phyloP scores from a whole-genome alignment of 2,329 filamentous ascomycete species.

The Zymoseptoria crescenta region DNA sequence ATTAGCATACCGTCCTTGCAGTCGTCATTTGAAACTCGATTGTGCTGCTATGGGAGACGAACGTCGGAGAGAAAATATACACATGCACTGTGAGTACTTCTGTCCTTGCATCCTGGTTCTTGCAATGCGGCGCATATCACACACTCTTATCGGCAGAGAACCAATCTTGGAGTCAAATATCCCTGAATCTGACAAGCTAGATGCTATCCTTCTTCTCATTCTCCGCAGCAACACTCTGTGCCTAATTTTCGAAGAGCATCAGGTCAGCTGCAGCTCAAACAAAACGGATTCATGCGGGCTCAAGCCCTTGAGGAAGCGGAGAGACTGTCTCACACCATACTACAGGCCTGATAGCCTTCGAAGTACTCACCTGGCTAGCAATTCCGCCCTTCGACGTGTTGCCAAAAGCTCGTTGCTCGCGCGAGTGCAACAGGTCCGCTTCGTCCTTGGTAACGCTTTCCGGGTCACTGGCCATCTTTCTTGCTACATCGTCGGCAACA shows the following conservation, averaged over 20 bases:
- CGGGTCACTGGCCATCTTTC: slow-evolving; percentile 30
- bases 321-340: too few relatives aligned
- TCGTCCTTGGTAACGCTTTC: slow-evolving; percentile 29
- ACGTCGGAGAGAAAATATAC: too few relatives aligned
- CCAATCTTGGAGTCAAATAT: background rate
- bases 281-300: too few relatives aligned
- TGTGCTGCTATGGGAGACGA: background rate
- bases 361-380: slow-evolving; percentile 17
- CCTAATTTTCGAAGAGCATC: slow-evolving; percentile 1
- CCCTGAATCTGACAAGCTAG: background rate
- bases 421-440: slow-evolving; percentile 24
- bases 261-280: too few relatives aligned
- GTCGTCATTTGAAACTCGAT: background rate
- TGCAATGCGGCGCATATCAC: background rate
- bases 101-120: background rate
- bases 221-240: slow-evolving; percentile 24
- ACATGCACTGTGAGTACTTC: background rate
- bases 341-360: too few relatives aligned
- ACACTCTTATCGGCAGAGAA: background rate
- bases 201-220: slow-evolving; percentile 18
- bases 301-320: too few relatives aligned
- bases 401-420: slow-evolving; percentile 28
- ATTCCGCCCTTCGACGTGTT: slow-evolving; percentile 28
- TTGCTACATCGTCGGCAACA: slow-evolving; percentile 22
- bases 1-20: background rate